These are phyloP conservation scores for Botrytis paeoniae DNA, from an alignment of 2,329 filamentous ascomycete species.

Conservation along the genomic window DNA sequence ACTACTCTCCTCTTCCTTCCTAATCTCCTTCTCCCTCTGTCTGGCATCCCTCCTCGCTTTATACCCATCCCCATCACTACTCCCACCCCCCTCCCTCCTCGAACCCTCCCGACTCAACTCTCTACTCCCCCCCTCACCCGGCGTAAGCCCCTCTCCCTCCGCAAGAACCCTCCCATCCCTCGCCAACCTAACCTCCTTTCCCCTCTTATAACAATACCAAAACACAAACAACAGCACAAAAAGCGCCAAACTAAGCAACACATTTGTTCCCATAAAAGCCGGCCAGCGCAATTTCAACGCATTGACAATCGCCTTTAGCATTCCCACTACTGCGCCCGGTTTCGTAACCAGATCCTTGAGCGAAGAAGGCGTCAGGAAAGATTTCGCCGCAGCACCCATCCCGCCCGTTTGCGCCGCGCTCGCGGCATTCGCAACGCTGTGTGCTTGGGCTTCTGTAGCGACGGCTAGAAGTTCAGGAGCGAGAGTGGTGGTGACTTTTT, in stretches of 20 bases:
- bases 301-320: slow-evolving; percentile 87
- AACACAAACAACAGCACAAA: slow-evolving; percentile 85
- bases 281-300: slow-evolving; percentile 86
- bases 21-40: slow-evolving; percentile 14
- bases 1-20: slow-evolving; percentile 9
- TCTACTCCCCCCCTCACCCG: slow-evolving; percentile 22
- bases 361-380: slow-evolving; percentile 66
- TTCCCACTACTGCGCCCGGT: slow-evolving; percentile 77
- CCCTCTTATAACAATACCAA: slow-evolving; percentile 98
- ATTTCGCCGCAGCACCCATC: slow-evolving; percentile 58
- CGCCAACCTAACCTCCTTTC: slow-evolving; percentile 72
- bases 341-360: slow-evolving; percentile 79
- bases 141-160: slow-evolving; percentile 18
- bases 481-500: slow-evolving; percentile 72
- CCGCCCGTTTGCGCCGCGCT: slow-evolving; percentile 29
- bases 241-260: slow-evolving; percentile 83
- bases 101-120: slow-evolving; percentile 1
- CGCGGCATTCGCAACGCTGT: slow-evolving; percentile 23
- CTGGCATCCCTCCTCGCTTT: slow-evolving; percentile 18
- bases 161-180: slow-evolving; percentile 24
- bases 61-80: slow-evolving; percentile 14
- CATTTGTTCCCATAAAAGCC: slow-evolving; percentile 85
- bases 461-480: slow-evolving; percentile 81
- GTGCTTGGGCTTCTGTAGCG: slow-evolving; percentile 65
- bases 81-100: not conserved